Conservation (phyloP, 2,329 filamentous ascomycete species). For the Sporothrix euskadiensis region DNA sequence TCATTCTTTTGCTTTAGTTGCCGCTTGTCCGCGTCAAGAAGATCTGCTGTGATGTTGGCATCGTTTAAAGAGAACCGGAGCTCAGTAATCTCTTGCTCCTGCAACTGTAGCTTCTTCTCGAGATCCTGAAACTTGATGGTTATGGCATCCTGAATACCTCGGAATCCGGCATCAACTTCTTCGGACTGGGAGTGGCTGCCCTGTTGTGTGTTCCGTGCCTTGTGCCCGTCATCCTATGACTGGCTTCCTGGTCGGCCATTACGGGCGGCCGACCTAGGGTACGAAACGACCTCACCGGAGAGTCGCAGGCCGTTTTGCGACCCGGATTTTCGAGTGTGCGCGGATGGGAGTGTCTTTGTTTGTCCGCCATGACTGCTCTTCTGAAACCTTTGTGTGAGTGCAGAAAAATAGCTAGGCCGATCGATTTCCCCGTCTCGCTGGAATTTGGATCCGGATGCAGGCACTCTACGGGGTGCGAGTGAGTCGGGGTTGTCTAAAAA, state of each 20-base stretch:
- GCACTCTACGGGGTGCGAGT: not conserved
- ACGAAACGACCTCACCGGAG: slow-evolving; percentile 5
- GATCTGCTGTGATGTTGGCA: slow-evolving; percentile 10
- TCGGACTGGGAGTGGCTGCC: not conserved
- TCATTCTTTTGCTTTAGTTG: slow-evolving; percentile 28
- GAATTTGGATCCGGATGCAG: not conserved
- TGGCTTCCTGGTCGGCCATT: not conserved
- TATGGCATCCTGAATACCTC: slow-evolving; percentile 28
- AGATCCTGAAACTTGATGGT: slow-evolving; percentile 26
- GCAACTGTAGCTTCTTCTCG: slow-evolving; percentile 17
- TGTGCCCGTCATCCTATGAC: not conserved
- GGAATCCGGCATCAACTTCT: not conserved
- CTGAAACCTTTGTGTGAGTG: slow-evolving; percentile 24
- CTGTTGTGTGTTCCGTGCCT: not conserved
- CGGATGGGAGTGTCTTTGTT: not conserved
- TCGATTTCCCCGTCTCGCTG: not conserved
- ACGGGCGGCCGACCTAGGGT: not conserved
- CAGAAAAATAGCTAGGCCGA: slow-evolving; percentile 26
- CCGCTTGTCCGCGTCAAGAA: slow-evolving; percentile 28
- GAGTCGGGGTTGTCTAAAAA: not conserved
- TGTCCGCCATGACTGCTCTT: not conserved
- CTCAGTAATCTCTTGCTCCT: slow-evolving; percentile 27
- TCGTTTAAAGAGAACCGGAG: slow-evolving; percentile 30
- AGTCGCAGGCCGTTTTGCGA: not conserved
- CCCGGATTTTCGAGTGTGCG: not conserved